These are phyloP conservation scores for Catharanthus roseus DNA, from an alignment of 257 asterid species.

Conservation along the genomic window DNA sequence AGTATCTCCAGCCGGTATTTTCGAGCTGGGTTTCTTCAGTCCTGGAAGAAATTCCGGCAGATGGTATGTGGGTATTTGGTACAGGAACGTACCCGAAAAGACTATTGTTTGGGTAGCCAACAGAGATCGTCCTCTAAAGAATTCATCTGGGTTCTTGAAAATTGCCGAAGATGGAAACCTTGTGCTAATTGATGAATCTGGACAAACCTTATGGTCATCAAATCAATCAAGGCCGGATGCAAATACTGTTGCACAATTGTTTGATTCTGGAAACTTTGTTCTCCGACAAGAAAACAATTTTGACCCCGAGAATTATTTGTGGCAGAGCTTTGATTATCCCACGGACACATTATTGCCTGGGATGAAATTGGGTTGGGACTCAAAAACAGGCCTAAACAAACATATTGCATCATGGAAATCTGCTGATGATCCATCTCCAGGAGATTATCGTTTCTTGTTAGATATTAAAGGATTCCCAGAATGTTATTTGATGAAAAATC, in stretches of 20 bases:
- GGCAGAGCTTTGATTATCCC: constrained; percentile 80
- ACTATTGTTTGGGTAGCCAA: constrained; percentile 84
- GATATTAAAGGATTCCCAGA: constrained; percentile 63
- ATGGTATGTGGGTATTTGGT: constrained; percentile 42
- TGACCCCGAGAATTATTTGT: constrained; percentile 28
- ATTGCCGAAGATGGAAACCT: constrained; percentile 47
- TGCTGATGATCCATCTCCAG: constrained; percentile 60
- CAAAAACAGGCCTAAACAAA: constrained; percentile 49
- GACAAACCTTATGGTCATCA: constrained; percentile 48
- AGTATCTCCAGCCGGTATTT: constrained; percentile 16
- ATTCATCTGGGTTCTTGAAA: constrained; percentile 44
- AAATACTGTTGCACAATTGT: constrained; percentile 41
- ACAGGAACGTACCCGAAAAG: constrained; percentile 18
- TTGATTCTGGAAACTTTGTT: constrained; percentile 61
- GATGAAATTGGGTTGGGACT: constrained; percentile 94
- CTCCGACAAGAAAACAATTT: constrained; percentile 36
- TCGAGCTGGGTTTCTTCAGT: constrained; percentile 34
- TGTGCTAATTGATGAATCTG: constrained; percentile 34
- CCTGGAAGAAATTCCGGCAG: constrained; percentile 23
- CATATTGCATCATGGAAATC: constrained; percentile 62
- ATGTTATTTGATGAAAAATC: constrained; percentile 23
- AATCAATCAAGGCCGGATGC: constrained; percentile 21
- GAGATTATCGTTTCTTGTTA: constrained; percentile 62
- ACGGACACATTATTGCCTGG: constrained; percentile 82
- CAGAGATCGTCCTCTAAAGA: constrained; percentile 56